Evolutionary conservation across 768 basidiomycete genomes (phyloP), one percentile per base, ranked within the genome.

Genomic region (Boletus eberwhitei): DNA sequence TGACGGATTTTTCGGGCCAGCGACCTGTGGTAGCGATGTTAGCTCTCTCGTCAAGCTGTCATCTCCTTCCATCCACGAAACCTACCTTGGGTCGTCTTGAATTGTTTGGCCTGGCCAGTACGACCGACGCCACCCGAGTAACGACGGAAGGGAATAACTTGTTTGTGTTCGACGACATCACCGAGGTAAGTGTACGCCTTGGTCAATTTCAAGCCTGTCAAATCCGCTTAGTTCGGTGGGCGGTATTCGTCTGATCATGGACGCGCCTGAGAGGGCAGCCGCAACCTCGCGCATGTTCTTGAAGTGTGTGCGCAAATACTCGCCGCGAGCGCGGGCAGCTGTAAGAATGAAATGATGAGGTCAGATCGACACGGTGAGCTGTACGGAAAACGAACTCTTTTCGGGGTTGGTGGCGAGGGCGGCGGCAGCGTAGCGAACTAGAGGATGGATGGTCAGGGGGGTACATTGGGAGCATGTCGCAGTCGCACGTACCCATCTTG

Each of bases 261-360:
- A 74, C 81, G 67, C 61, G 93, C 94, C 95, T 61, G 87, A 83
- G 60, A 98, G 79, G 62, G 90, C 93, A 61, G 96, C 96, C 48
- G 91, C 95, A 53, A 98, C 97, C 77, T 99, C 97, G 60, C 92
- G 87, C 93, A 97, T 98, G 85, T 98, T 99, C 88, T 99, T 99
- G 87, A 97, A 99, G 80, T 98, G 96, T 45, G 97, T 98, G 67
- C 95, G 91, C 70, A 97, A 85, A 83, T 98, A 94, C 79, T 96
- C 93, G 67, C 94, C 94, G 68, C 90, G 89, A 55, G 95, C 89
- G 70, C 84, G 88, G 68, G 95, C 86, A 73, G 90, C 93, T 96
- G 72, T 37, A 71, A 46, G 60, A 57, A 54, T 34, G 42, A 39
- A 2, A 40, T 46, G 43, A 38, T 49, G 35, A 14, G 26, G 49